Conservation (phyloP, 2,329 filamentous ascomycete species). For the Penicillium sp. region DNA sequence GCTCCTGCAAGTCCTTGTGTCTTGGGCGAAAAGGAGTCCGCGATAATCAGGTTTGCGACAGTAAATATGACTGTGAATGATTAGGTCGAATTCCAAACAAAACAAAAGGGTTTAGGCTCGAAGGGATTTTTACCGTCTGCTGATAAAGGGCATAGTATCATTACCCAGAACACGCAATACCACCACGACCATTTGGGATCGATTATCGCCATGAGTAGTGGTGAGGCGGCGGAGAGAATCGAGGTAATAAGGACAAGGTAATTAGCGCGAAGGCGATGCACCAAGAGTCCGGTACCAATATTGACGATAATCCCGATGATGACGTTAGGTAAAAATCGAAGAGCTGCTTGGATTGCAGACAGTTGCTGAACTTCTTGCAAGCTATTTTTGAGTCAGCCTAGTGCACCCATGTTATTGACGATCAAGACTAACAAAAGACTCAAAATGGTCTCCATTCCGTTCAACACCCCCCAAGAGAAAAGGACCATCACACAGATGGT, state of each 20-base stretch:
- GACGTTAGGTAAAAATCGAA: slow-evolving; percentile 50
- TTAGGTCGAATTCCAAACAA: neutral
- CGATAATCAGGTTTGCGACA: slow-evolving; percentile 56
- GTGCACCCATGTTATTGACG: no score
- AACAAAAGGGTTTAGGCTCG: neutral
- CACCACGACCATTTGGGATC: slow-evolving; percentile 51
- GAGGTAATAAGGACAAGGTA: slow-evolving; percentile 42
- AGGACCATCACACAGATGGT: slow-evolving; percentile 55
- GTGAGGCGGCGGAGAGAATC: slow-evolving; percentile 37
- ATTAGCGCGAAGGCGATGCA: slow-evolving; percentile 48
- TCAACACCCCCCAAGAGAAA: slow-evolving; percentile 48
- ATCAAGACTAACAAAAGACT: slow-evolving; percentile 49
- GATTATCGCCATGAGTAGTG: slow-evolving; percentile 49
- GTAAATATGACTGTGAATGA: slow-evolving; percentile 51
- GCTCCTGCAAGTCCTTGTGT: slow-evolving; percentile 62
- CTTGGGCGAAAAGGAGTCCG: slow-evolving; percentile 56
- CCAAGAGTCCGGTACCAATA: slow-evolving; percentile 48
- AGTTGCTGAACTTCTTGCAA: slow-evolving; percentile 54
- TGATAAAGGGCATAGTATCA: slow-evolving; percentile 45
- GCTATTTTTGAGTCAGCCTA: slow-evolving; percentile 28
- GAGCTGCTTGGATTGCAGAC: slow-evolving; percentile 47
- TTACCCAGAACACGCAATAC: slow-evolving; percentile 46
- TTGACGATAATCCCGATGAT: slow-evolving; percentile 41
- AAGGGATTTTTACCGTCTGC: slow-evolving; percentile 35
- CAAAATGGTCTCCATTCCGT: slow-evolving; percentile 50